These are phyloP conservation scores for Verticillium isaacii DNA, from an alignment of 2,329 filamentous ascomycete genomes.

Conservation along the genomic window DNA sequence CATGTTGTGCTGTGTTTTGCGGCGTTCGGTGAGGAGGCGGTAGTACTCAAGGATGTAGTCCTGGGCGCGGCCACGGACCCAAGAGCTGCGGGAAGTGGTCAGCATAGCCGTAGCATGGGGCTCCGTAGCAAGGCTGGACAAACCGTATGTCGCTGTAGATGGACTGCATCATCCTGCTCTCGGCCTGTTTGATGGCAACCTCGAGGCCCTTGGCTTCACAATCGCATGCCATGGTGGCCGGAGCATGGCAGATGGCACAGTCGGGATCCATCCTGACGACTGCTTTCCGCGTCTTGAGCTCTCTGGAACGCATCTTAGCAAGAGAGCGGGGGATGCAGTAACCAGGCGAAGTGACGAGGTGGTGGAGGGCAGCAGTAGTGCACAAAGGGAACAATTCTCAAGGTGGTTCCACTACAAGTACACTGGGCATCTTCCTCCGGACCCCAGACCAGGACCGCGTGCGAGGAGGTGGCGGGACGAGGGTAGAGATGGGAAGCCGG, in stretches of 20 bases:
- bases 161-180: slow-evolving; percentile 57
- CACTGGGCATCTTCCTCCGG: slow-evolving; percentile 20
- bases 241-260: slow-evolving; percentile 61
- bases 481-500: slow-evolving; percentile 12
- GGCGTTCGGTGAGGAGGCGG: slow-evolving; percentile 53
- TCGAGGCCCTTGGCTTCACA: slow-evolving; percentile 64
- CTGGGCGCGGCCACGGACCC: slow-evolving; percentile 62
- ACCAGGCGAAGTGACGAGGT: background rate
- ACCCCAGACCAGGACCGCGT: slow-evolving; percentile 30
- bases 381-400: slow-evolving; percentile 20
- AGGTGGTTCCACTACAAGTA: slow-evolving; percentile 11
- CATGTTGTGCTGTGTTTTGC: slow-evolving; percentile 50
- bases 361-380: slow-evolving; percentile 11
- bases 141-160: slow-evolving; percentile 62
- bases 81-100: slow-evolving; percentile 36
- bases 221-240: slow-evolving; percentile 54
- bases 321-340: slow-evolving; percentile 4
- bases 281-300: slow-evolving; percentile 35
- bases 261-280: slow-evolving; percentile 63
- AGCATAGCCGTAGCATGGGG: background rate
- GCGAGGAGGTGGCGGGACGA: slow-evolving; percentile 13
- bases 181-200: slow-evolving; percentile 57
- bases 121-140: background rate
- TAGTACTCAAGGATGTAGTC: slow-evolving; percentile 66
- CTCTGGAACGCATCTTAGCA: slow-evolving; percentile 50